Conservation (phyloP, 306 rosid genomes). For the Cyamopsis tetragonoloba region DNA sequence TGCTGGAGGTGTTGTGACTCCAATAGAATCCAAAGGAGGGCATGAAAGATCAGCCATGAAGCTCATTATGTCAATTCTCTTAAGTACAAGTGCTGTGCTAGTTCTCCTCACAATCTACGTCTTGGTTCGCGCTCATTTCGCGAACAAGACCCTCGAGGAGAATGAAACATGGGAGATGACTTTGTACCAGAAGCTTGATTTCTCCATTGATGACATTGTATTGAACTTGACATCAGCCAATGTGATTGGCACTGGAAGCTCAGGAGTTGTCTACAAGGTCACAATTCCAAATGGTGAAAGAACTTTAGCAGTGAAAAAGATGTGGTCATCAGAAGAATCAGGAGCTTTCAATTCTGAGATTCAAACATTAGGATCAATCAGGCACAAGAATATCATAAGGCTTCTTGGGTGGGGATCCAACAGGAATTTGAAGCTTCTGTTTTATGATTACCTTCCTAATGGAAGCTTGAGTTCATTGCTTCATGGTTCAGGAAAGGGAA, state of each 20-base stretch:
- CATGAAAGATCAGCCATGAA: slow-evolving; percentile 46
- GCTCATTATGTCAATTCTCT: slow-evolving; percentile 55
- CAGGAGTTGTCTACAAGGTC: slow-evolving; percentile 89
- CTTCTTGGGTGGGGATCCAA: slow-evolving; percentile 89
- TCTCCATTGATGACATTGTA: slow-evolving; percentile 73
- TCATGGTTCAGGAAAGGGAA: slow-evolving; percentile 67
- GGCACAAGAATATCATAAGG: slow-evolving; percentile 90
- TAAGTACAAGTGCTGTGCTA: slow-evolving; percentile 52
- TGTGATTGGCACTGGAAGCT: slow-evolving; percentile 94
- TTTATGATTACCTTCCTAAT: slow-evolving; percentile 85
- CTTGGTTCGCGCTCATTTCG: slow-evolving; percentile 42
- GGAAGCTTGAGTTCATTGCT: slow-evolving; percentile 86
- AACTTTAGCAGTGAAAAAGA: slow-evolving; percentile 81
- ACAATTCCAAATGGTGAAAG: slow-evolving; percentile 52
- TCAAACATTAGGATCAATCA: slow-evolving; percentile 64
- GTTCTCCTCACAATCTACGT: slow-evolving; percentile 61
- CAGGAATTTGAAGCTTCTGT: slow-evolving; percentile 62
- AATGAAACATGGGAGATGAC: slow-evolving; percentile 71
- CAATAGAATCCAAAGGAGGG: slow-evolving; percentile 26
- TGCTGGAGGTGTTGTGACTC: slow-evolving; percentile 37
- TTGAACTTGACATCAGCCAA: slow-evolving; percentile 65
- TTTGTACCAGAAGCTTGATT: slow-evolving; percentile 71
- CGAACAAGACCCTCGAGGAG: slow-evolving; percentile 35
- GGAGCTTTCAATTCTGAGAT: slow-evolving; percentile 84
- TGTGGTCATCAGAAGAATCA: slow-evolving; percentile 85